These are phyloP conservation scores for Yamadazyma aaseri DNA, from an alignment of 1,139 yeast genomes.

Conservation along the genomic window DNA sequence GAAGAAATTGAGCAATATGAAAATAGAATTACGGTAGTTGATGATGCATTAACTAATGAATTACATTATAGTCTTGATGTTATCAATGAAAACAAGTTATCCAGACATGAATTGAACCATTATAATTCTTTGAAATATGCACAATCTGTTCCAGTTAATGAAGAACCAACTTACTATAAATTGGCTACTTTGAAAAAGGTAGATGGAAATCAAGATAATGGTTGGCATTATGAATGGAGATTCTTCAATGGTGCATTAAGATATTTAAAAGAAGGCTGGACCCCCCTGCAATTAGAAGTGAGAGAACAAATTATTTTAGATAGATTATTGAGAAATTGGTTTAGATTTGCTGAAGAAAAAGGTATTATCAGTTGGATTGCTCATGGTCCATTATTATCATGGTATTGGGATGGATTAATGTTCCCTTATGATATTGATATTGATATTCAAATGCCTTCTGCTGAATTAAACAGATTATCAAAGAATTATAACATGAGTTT, in stretches of 20 bases:
- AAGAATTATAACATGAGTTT: constrained; percentile 37
- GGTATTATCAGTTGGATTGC: constrained; percentile 48
- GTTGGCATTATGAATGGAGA: constrained; percentile 44
- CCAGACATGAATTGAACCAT: constrained; percentile 20
- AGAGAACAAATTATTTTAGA: constrained; percentile 32
- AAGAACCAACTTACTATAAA: constrained; percentile 31
- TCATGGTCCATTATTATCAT: constrained; percentile 49
- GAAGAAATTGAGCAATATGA: constrained; percentile 23
- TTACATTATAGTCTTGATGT: constrained; percentile 19
- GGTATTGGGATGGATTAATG: constrained; percentile 40
- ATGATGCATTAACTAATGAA: constrained; percentile 26
- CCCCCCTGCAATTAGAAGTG: constrained; percentile 26
- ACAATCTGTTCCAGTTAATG: constrained; percentile 27
- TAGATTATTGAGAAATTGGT: constrained; percentile 33
- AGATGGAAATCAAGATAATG: constrained; percentile 29
- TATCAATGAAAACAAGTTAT: constrained; percentile 10
- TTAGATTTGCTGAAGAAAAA: constrained; percentile 33
- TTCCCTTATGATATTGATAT: constrained; percentile 39
- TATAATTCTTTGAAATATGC: constrained; percentile 27
- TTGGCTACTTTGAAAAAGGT: constrained; percentile 30
- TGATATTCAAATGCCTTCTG: constrained; percentile 38
- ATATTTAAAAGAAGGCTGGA: constrained; percentile 32
- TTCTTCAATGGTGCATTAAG: constrained; percentile 35
- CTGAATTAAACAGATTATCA: constrained; percentile 30
- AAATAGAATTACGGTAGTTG: constrained; percentile 17